Evolutionary conservation across 306 rosid genomes (phyloP).

Genomic region (Begonia masoniana): DNA sequence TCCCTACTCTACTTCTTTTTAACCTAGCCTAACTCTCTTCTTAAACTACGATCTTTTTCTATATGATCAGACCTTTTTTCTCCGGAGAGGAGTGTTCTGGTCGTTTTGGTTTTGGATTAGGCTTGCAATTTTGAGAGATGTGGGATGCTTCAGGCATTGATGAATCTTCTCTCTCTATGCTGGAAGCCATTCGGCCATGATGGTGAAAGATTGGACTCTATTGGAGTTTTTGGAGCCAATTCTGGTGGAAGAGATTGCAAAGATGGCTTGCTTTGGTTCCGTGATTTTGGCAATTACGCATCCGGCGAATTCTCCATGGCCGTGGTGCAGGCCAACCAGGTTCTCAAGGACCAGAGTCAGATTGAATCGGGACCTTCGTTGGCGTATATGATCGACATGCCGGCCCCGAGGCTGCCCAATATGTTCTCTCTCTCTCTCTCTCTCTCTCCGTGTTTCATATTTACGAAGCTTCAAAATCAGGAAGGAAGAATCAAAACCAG

Average conservation of each 20-base stretch:
- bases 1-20: no score
- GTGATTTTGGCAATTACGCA: slow-evolving; percentile 47
- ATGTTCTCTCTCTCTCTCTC: slow-evolving; percentile 13
- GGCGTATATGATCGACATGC: slow-evolving; percentile 94
- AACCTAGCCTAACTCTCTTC: no score
- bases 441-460: no score
- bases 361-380: slow-evolving; percentile 76
- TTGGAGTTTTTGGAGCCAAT: slow-evolving; percentile 29
- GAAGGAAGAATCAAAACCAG: no score
- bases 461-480: no score
- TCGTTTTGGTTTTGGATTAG: slow-evolving; percentile 18
- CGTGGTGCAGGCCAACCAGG: slow-evolving; percentile 78
- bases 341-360: slow-evolving; percentile 84
- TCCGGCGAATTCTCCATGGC: slow-evolving; percentile 87
- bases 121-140: slow-evolving; percentile 72
- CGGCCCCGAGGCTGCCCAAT: slow-evolving; percentile 67
- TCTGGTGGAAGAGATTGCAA: slow-evolving; percentile 31
- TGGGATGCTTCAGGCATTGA: slow-evolving; percentile 83
- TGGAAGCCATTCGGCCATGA: slow-evolving; percentile 64
- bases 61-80: background rate
- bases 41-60: background rate
- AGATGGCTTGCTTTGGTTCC: slow-evolving; percentile 66
- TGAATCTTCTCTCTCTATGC: slow-evolving; percentile 77
- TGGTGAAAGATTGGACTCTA: slow-evolving; percentile 21
- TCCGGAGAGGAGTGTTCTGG: background rate